A percentile compares a stretch with the other conserved stretches of the same genome.
Evolutionary conservation across 345 rosid species (phyloP).

Genomic region (Syzygium jambos): DNA sequence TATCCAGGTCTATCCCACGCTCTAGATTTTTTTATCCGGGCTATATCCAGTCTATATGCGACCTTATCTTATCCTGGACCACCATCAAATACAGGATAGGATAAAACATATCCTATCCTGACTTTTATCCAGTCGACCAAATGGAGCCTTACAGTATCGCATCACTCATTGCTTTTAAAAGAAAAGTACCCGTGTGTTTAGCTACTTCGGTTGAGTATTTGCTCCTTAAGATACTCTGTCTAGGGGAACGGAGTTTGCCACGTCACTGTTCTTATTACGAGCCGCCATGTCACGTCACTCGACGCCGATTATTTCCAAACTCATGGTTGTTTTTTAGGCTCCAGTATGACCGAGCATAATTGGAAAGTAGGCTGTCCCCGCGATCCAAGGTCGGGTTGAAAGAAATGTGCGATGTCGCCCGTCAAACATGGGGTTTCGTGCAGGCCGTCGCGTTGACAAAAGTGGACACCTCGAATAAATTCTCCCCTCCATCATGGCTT

Average conservation of each 20-base stretch:
- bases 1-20: too few species aligned
- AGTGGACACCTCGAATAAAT: neutral
- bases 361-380: neutral
- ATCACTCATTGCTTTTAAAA: neutral
- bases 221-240: neutral
- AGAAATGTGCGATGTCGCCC: too few species aligned
- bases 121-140: too few species aligned
- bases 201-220: neutral
- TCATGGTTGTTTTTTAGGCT: neutral
- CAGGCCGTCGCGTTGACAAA: neutral
- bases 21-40: too few species aligned
- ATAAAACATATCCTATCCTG: too few species aligned
- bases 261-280: neutral
- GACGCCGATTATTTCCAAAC: neutral
- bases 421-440: neutral
- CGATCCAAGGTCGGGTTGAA: neutral
- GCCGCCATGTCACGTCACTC: neutral
- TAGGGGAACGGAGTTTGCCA: neutral
- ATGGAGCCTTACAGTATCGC: too few species aligned
- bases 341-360: neutral
- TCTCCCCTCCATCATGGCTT: neutral
- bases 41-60: too few species aligned
- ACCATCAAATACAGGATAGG: too few species aligned
- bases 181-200: neutral
- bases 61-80: too few species aligned